A percentile compares a stretch with the other conserved stretches of the same genome.
These are phyloP conservation scores for Penicillium dipodomyicola DNA, from an alignment of 495 filamentous ascomycete species.

Conservation along the genomic window DNA sequence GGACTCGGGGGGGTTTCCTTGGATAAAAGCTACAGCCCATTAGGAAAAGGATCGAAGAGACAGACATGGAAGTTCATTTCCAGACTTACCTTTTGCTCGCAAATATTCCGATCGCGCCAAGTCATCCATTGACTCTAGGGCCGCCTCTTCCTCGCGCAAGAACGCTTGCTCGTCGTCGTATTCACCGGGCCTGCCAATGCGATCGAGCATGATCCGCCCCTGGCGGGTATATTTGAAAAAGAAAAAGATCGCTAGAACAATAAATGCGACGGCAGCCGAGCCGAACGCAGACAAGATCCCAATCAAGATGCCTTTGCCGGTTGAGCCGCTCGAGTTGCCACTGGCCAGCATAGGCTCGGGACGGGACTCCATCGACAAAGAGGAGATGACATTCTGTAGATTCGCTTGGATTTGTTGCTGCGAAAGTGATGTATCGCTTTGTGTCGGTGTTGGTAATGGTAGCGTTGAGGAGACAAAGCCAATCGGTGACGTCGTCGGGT, in stretches of 20 bases:
- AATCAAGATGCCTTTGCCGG: slow-evolving; percentile 83
- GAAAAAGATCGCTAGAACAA: slow-evolving; percentile 82
- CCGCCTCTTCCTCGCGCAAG: slow-evolving; percentile 87
- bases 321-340: slow-evolving; percentile 50
- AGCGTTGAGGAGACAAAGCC: slow-evolving; percentile 19
- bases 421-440: slow-evolving; percentile 22
- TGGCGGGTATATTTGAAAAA: slow-evolving; percentile 89
- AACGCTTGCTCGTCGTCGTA: slow-evolving; percentile 97
- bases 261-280: slow-evolving; percentile 76
- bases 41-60: slow-evolving; percentile 15
- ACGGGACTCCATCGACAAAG: slow-evolving; percentile 29
- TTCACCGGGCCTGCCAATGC: slow-evolving; percentile 89
- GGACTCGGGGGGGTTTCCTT: slow-evolving; percentile 93
- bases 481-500: slow-evolving; percentile 36
- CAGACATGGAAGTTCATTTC: background rate
- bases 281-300: slow-evolving; percentile 96
- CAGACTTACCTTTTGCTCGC: slow-evolving; percentile 81
- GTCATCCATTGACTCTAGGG: slow-evolving; percentile 94
- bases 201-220: slow-evolving; percentile 89
- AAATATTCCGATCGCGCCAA: slow-evolving; percentile 84
- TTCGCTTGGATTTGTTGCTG: slow-evolving; percentile 30
- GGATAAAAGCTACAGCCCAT: slow-evolving; percentile 70
- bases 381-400: slow-evolving; percentile 32
- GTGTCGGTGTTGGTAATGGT: slow-evolving; percentile 7
- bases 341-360: slow-evolving; percentile 28